Evolutionary conservation across 2,329 filamentous ascomycete genomes (phyloP), one percentile per base, ranked within the genome.

Genomic region (Metarhizium sp.): DNA sequence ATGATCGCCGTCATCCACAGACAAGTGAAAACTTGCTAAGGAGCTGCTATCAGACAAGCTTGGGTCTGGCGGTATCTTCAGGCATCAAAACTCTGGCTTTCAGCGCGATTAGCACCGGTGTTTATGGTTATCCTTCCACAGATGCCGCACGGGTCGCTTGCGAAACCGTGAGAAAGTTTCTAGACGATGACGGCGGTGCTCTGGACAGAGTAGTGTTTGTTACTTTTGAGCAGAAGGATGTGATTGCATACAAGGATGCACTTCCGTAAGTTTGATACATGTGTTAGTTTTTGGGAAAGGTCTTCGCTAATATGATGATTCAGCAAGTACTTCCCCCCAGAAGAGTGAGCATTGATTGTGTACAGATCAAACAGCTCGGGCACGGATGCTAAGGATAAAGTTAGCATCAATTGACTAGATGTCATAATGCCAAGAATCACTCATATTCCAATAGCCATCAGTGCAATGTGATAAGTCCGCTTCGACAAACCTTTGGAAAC

Each of bases 161-260:
- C 53, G 74, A 78, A 36, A 70, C 80, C 1, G 78, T 85, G 10
- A 76, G 78, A 54, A 66, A 71, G 40, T 86, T 82, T 58, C 63
- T 86, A n/a, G 75, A 78, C 18, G 66, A 71, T 4, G 62, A 74
- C 4, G 63, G 74, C 13, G 75, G 74, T 2, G 56, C 65, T 62
- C 69, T 96, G 34, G 81, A 90, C 48, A 81, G 83, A 62, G 81
- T 97, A 13, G 78, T 96, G 18, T 95, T 97, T 72, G 92, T 92
- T 65, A 88, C 85, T 16, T 96, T 95, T 69, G 77, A 88, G 67
- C 69, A 75, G 53, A 92, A 92, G 71, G 92, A 97, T 63, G 82
- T 87, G 57, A 70, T 74, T 43, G 85, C 87, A 0, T 97, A 97
- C 68, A 76, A 85, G 52, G 62, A 79, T 29, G 72, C 77, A 40